These are phyloP conservation scores for Mortierella sp. DNA, from an alignment of 371 early-diverging fungal genomes.

Conservation along the genomic window DNA sequence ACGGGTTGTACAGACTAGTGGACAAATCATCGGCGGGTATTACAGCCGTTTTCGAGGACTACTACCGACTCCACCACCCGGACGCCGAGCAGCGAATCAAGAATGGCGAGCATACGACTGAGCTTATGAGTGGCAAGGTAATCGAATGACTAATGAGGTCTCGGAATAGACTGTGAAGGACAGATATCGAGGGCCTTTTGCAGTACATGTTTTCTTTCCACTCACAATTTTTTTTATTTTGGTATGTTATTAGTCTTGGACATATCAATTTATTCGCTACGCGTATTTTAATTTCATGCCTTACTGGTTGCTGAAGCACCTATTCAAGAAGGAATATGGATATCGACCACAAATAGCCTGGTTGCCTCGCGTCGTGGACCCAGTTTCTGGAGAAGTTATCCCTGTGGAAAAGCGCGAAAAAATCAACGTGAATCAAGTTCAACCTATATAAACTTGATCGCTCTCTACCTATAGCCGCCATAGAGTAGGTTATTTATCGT, in stretches of 20 bases:
- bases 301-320: not conserved
- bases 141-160: not conserved
- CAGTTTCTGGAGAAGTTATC: no score
- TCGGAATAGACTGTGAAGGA: no score
- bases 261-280: constrained; percentile 2
- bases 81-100: not conserved
- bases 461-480: no score
- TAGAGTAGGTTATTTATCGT: no score
- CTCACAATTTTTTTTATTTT: not conserved
- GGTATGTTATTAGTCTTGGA: not conserved
- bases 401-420: no score
- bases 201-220: no score
- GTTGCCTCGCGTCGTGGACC: not conserved
- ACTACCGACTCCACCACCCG: not conserved
- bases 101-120: not conserved
- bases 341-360: constrained; percentile 17
- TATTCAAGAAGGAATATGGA: not conserved
- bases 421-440: no score
- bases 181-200: no score
- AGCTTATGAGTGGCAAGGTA: constrained; percentile 9
- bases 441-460: no score
- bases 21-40: not conserved
- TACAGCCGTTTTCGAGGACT: not conserved
- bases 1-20: not conserved
- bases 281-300: constrained; percentile 16